Evolutionary conservation across 495 filamentous ascomycete genomes (phyloP), one percentile per base, ranked within the genome.

Genomic region (Hapsidospora chrysogenum): DNA sequence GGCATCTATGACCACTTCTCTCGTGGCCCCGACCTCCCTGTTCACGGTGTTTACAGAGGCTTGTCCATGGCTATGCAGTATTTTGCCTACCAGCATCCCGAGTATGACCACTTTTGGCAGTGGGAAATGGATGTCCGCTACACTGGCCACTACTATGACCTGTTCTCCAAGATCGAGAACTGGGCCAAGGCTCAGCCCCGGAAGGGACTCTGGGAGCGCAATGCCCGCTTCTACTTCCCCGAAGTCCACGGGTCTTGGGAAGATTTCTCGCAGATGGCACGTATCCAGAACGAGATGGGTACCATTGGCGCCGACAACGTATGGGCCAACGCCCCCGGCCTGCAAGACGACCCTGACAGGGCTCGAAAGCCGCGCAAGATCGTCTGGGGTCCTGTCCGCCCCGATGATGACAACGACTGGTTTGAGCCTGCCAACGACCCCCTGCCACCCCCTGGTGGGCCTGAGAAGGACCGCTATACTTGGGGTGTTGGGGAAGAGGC

Each of bases 81-180:
- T 52, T 97, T 94, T 47, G 78, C 87, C 11, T 72, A 82, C 43
- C 69, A 74, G 27, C 89, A 97, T 51, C 80, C 82, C 0, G 86
- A 95, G 49, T 97, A 89, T 49, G 92, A 96, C 38, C 82, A 76
- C 56, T 80, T 87, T 56, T 97, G 89, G 89, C 85, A 97, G 47
- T 95, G 86, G 85, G 89, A 97, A 56, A 92, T 96, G 78, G 89
- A 97, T 48, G 74, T 84, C 23, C 77, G 89, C 3, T 93, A 94
- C 52, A 93, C 80, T 0, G 92, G 89, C n/a, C 86, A 97, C 54
- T 92, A 78, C 66, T 89, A 92, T 53, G 78, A 94, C 43, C 62
- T 96, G 17, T 80, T 96, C 48, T 67, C 76, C 44, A 75, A 76
- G 46, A 57, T 89, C 26, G 61, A 63, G 28, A 54, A 49, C 18